Evolutionary conservation across 2,329 filamentous ascomycete species (phyloP), one percentile per base, ranked within the genome.

Genomic region (Plectosphaerella cucumerina): DNA sequence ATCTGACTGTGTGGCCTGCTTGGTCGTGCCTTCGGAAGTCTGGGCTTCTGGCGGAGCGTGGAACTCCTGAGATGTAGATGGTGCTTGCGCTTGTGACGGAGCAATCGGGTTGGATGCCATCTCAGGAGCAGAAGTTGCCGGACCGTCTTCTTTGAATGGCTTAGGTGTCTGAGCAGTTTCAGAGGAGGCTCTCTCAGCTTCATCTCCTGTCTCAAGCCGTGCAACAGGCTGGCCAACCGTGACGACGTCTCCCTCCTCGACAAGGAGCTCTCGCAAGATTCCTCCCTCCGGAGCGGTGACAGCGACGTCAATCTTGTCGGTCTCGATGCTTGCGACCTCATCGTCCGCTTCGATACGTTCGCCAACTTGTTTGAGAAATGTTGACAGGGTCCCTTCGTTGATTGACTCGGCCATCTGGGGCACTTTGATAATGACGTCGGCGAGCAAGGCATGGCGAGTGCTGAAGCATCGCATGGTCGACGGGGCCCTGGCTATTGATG

Each of bases 371-470:
- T 65, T 66, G 22, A 53, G 44, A 21, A 66, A 42, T 33, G 57
- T 57, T 1, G 57, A 42, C 1, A 66, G 22, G 18, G 64, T 66
- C 45, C 64, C 64, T 23, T 66, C 64, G 47, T 49, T 65, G 22
- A 66, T 64, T 18, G 64, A 66, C 58, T 66, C 64, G 26, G 64
- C 63, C 64, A 66, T 66, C 17, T 51, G 60, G 17, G 63, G 63
- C 21, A 65, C 63, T 39, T 54, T 55, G 54, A 65, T 50, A 49
- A 48, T 54, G 17, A 56, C 42, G 43, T 56, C 54, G 47, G 52
- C 54, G 41, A 52, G 52, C 34, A 21, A 17, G 10, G 39, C 39
- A 18, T n/a, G 39, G 17, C 6, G 20, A 6, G n/a, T 17, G 8
- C n/a, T 42, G 39, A 42, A 18, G 39, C 6, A 18, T 17, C 18